Conservation (phyloP, 2,329 filamentous ascomycete species). For the Aspergillus japonicus region DNA sequence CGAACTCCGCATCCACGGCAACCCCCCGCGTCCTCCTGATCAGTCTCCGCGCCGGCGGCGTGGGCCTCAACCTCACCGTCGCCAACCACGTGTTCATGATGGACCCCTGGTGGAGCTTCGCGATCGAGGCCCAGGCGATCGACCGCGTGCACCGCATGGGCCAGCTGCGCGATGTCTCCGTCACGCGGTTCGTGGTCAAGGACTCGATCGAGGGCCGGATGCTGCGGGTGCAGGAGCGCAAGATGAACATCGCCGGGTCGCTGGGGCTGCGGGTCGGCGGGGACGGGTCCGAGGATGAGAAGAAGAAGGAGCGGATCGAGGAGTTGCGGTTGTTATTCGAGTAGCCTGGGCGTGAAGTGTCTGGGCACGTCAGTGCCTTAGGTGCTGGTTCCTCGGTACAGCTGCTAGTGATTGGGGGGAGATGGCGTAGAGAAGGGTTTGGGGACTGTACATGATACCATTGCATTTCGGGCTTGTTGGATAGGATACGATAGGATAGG, state of each 20-base stretch:
- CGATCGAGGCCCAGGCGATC: conserved; percentile 93
- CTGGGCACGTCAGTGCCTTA: too few relatives aligned
- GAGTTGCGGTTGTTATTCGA: conserved; percentile 85
- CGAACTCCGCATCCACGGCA: conserved; percentile 17
- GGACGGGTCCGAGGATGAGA: conserved; percentile 85
- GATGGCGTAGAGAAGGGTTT: background rate
- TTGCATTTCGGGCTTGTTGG: background rate
- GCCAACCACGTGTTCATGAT: conserved; percentile 95
- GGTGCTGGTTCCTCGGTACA: too few relatives aligned
- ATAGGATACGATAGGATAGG: background rate
- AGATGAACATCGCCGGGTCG: conserved; percentile 83
- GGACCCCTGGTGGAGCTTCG: conserved; percentile 99
- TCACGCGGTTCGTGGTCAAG: conserved; percentile 84
- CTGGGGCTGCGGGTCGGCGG: conserved; percentile 95
- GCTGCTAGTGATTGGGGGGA: background rate
- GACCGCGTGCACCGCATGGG: conserved; percentile 98
- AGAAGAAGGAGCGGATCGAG: conserved; percentile 83
- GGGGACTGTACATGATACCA: background rate
- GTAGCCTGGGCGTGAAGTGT: conserved; percentile 15
- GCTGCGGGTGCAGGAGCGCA: conserved; percentile 87
- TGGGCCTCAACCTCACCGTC: conserved; percentile 87
- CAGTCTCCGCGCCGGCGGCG: conserved; percentile 83
- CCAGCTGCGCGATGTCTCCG: conserved; percentile 79
- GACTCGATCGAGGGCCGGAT: conserved; percentile 94
- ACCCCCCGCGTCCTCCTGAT: conserved; percentile 66